A percentile compares a stretch with the other conserved stretches of the same genome.
phyloP scores from a whole-genome alignment of 805 yeast species.

The Yamadazyma akitaensis region DNA sequence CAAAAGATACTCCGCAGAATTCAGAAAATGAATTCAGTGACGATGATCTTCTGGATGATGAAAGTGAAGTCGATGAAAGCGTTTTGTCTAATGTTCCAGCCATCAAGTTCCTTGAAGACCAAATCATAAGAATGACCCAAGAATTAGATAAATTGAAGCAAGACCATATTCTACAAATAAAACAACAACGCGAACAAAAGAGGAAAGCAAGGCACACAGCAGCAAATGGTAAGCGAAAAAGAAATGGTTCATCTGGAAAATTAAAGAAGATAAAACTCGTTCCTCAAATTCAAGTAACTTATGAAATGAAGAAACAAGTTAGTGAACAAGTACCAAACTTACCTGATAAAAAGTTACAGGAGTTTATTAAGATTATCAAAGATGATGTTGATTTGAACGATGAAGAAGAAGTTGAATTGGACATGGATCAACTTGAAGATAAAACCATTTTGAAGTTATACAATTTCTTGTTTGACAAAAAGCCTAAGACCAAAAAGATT shows the following conservation, averaged over 20 bases:
- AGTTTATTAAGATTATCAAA: slow-evolving; percentile 80
- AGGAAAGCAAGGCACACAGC: slow-evolving; percentile 41
- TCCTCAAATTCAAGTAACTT: slow-evolving; percentile 56
- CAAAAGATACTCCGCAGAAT: slow-evolving; percentile 65
- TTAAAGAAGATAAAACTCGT: slow-evolving; percentile 18
- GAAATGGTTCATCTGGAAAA: slow-evolving; percentile 10
- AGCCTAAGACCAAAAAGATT: slow-evolving; percentile 34
- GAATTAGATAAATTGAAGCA: slow-evolving; percentile 81
- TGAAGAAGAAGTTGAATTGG: slow-evolving; percentile 90
- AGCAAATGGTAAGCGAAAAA: slow-evolving; percentile 27
- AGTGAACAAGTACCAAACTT: slow-evolving; percentile 77
- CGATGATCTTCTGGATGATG: slow-evolving; percentile 46
- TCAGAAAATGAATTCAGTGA: slow-evolving; percentile 32
- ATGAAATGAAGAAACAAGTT: slow-evolving; percentile 94
- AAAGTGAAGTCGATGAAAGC: slow-evolving; percentile 52
- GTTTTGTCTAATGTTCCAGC: slow-evolving; percentile 78
- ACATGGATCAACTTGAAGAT: slow-evolving; percentile 89
- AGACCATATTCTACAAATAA: slow-evolving; percentile 65
- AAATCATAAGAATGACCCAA: slow-evolving; percentile 77
- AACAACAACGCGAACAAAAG: slow-evolving; percentile 58
- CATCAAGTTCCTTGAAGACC: slow-evolving; percentile 83
- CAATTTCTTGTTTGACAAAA: slow-evolving; percentile 62
- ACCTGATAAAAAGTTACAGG: slow-evolving; percentile 76
- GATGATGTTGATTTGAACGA: slow-evolving; percentile 58
- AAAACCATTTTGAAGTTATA: slow-evolving; percentile 78